Base-by-base conservation (phyloP, 1,284 basidiomycete species). In the Sporisorium graminicola region DNA sequence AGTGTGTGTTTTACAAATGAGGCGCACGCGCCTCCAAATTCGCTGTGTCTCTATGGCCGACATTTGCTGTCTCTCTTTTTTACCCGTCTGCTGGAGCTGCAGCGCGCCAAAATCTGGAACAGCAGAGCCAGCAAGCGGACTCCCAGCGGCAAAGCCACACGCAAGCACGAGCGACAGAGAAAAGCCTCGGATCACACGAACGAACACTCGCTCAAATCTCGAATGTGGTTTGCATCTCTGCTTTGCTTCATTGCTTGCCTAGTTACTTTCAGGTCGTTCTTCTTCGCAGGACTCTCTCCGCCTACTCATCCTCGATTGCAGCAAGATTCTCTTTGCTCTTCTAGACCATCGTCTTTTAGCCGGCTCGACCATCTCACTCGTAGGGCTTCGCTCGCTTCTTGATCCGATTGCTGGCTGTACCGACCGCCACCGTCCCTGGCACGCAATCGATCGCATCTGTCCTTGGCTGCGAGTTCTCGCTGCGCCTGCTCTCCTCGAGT, bases 1-100 rank as follows among this genome's bases (percentile, higher is more conserved):
- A n/a, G 63, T 58, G 50, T 58, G 56, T 65, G 50, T 58, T 43
- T 58, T 42, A 42, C 18, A 18, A n/a, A 24, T 43, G 37, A 40
- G 63, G 66, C 59, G 66, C 66, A 68, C 66, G 66, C 66, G 66
- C 66, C 58, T 51, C 65, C 53, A 53, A 46, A 52, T 37, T 31
- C 13, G 14, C 49, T 31, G 4, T 29, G 8, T 16, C 18, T 26
- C 42, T 29, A 29, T 27, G 40, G 37, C 53, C 56, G 37, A 53
- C 52, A 53, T 40, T 50, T 27, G 35, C 50, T 31, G 50, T 20
- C 50, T 51, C 31, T 20, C 18, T 24, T 49, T 57, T 67, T 42
- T 40, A 52, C 58, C 58, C 53, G 65, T 33, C 27, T 40, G 14
- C 42, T 26, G 16, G 14, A 53, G 52, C 58, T 57, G 59, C 60